Evolutionary conservation across 176 grass and related monocot genomes (phyloP).

Genomic region (Carex kokanica): DNA sequence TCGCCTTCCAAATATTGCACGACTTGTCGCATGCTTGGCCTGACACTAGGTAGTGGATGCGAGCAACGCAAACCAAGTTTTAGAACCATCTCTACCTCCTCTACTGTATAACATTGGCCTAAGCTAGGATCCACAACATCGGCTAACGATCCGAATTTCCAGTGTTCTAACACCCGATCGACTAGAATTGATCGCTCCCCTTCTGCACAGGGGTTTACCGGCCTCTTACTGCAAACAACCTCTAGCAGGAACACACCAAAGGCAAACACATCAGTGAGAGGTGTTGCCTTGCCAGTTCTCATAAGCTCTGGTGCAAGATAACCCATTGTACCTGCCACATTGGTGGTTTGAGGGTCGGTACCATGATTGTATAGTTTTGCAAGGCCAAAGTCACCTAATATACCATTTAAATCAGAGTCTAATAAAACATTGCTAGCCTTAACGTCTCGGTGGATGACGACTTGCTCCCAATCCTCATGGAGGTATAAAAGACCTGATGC

Average conservation of each 20-base stretch:
- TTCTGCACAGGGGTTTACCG: background rate
- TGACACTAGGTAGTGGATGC: constrained; percentile 31
- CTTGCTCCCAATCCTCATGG: constrained; percentile 60
- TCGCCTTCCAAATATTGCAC: constrained; percentile 38
- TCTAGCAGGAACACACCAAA: constrained; percentile 51
- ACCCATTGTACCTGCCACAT: constrained; percentile 51
- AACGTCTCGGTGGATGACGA: constrained; percentile 57
- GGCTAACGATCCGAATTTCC: constrained; percentile 19
- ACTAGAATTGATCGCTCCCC: constrained; percentile 21
- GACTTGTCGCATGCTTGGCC: constrained; percentile 43
- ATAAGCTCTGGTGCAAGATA: constrained; percentile 56
- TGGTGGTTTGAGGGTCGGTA: constrained; percentile 35
- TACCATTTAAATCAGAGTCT: constrained; percentile 42
- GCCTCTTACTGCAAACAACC: constrained; percentile 44
- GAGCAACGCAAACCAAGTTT: constrained; percentile 44
- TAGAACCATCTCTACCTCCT: constrained; percentile 29
- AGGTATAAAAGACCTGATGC: constrained; percentile 45
- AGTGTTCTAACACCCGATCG: constrained; percentile 35
- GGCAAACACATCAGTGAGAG: constrained; percentile 47
- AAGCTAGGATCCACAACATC: constrained; percentile 33
- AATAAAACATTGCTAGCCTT: constrained; percentile 64
- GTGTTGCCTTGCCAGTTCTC: constrained; percentile 34
- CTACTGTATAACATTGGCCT: constrained; percentile 12
- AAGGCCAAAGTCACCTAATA: constrained; percentile 52
- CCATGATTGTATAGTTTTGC: constrained; percentile 57